These are phyloP conservation scores for Termitomyces sp. DNA, from an alignment of 768 basidiomycete species.

Conservation along the genomic window DNA sequence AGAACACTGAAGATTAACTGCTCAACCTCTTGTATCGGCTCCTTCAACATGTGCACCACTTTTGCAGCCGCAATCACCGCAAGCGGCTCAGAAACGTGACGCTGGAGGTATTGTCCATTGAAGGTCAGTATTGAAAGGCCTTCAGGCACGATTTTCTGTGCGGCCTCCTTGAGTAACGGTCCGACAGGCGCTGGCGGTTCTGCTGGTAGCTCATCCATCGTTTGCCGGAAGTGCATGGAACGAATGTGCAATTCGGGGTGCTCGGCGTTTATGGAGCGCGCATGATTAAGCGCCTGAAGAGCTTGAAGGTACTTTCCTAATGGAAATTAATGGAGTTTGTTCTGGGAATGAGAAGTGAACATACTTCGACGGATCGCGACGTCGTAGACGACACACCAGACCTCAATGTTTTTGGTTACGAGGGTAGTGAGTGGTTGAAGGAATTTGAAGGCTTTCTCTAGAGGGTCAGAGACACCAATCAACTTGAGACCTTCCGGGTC, in stretches of 20 bases:
- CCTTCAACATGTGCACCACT: constrained; percentile 41
- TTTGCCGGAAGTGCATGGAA: constrained; percentile 55
- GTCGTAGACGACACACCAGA: constrained; percentile 75
- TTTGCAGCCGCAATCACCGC: constrained; percentile 64
- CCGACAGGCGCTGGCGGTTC: constrained; percentile 41
- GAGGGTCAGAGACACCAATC: constrained; percentile 52
- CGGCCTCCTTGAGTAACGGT: constrained; percentile 40
- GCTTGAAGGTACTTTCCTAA: constrained; percentile 83
- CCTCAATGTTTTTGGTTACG: constrained; percentile 50
- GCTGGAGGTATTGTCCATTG: constrained; percentile 76
- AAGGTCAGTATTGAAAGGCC: constrained; percentile 57
- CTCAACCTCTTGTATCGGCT: constrained; percentile 58
- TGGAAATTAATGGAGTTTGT: not conserved
- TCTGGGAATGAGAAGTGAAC: constrained; percentile 19
- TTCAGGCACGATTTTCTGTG: constrained; percentile 50
- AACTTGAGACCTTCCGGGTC: constrained; percentile 81
- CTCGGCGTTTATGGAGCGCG: constrained; percentile 45
- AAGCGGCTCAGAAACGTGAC: constrained; percentile 40
- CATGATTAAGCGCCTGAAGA: constrained; percentile 55
- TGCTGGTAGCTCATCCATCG: constrained; percentile 32
- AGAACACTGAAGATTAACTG: constrained; percentile 46
- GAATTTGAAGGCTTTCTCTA: constrained; percentile 73
- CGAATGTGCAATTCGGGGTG: constrained; percentile 71
- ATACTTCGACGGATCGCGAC: constrained; percentile 78
- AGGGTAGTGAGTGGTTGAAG: constrained; percentile 57